These are phyloP conservation scores for Drosera spatulata DNA, from an alignment of 179 eudicot genomes.

Conservation along the genomic window DNA sequence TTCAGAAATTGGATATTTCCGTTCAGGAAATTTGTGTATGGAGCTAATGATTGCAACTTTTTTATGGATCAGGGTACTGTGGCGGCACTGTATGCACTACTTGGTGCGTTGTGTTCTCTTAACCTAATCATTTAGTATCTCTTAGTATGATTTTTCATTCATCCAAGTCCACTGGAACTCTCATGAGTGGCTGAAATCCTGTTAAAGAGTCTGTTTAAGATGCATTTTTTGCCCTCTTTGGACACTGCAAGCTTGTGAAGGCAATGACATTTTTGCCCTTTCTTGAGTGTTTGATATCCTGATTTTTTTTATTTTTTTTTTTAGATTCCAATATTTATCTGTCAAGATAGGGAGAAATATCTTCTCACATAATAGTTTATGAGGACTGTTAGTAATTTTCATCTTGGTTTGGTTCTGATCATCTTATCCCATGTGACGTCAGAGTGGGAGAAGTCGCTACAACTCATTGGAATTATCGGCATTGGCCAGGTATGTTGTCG, in stretches of 20 bases:
- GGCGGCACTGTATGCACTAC: conserved; percentile 56
- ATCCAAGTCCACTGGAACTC: too few species aligned
- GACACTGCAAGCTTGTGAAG: too few species aligned
- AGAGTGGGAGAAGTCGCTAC: conserved; percentile 95
- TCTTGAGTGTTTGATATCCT: too few species aligned
- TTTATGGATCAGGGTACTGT: conserved; percentile 46
- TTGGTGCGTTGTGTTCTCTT: conserved; percentile 37
- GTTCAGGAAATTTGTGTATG: neutral
- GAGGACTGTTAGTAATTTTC: neutral
- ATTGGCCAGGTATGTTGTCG: conserved; percentile 49
- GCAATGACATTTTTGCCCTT: too few species aligned
- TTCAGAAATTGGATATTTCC: conserved; percentile 32
- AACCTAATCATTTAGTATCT: conserved; percentile 10
- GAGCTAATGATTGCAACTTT: conserved; percentile 12
- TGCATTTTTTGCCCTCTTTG: too few species aligned
- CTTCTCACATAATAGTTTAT: too few species aligned
- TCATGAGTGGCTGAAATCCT: too few species aligned
- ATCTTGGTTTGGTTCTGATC: conserved; percentile 2
- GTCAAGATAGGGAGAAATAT: too few species aligned
- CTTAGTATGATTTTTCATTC: conserved; percentile 8
- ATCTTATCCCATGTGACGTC: conserved; percentile 21
- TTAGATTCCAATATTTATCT: too few species aligned
- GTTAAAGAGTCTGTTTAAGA: conserved; percentile 11
- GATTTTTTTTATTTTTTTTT: conserved; percentile 5
- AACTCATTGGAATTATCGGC: conserved; percentile 67